phyloP scores from a whole-genome alignment of 2,329 filamentous ascomycete genomes.

The Monosporascus sp. region DNA sequence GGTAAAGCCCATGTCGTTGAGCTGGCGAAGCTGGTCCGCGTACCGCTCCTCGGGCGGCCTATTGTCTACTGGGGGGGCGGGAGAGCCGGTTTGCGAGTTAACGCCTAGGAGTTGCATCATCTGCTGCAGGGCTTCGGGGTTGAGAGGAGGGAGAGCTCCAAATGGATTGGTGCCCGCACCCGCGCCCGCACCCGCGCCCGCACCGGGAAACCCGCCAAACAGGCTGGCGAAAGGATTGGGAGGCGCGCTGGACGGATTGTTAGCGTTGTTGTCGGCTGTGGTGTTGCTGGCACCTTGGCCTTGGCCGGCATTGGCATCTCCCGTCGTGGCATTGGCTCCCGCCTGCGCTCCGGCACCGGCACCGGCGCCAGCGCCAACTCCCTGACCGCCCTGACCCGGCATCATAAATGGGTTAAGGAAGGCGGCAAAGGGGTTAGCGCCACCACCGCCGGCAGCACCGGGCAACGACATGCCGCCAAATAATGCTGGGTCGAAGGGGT shows the following conservation, averaged over 20 bases:
- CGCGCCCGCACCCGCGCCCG: slow-evolving; percentile 16
- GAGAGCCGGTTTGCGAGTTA: slow-evolving; percentile 31
- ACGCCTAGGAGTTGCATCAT: slow-evolving; percentile 46
- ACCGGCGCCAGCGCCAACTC: slow-evolving; percentile 24
- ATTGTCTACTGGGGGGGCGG: slow-evolving; percentile 63
- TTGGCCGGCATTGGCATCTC: slow-evolving; percentile 19
- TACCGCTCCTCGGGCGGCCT: slow-evolving; percentile 92
- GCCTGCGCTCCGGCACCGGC: slow-evolving; percentile 23
- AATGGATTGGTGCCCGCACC: slow-evolving; percentile 31
- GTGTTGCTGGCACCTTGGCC: slow-evolving; percentile 17
- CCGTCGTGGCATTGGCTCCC: slow-evolving; percentile 22
- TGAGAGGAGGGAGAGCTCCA: slow-evolving; percentile 39
- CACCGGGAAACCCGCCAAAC: slow-evolving; percentile 44
- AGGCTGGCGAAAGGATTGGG: slow-evolving; percentile 66
- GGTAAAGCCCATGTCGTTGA: slow-evolving; percentile 99
- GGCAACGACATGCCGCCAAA: slow-evolving; percentile 31
- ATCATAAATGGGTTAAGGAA: slow-evolving; percentile 38
- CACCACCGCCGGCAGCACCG: slow-evolving; percentile 15
- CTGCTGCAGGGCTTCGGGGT: slow-evolving; percentile 51
- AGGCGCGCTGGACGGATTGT: slow-evolving; percentile 25
- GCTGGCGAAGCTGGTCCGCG: slow-evolving; percentile 76
- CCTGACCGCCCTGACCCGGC: slow-evolving; percentile 6
- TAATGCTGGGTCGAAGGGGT: slow-evolving; percentile 37
- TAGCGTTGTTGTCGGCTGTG: slow-evolving; percentile 9
- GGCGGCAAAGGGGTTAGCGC: slow-evolving; percentile 31